Base-by-base conservation (phyloP, 331 rosid species). In the Pyracantha coccinea region DNA sequence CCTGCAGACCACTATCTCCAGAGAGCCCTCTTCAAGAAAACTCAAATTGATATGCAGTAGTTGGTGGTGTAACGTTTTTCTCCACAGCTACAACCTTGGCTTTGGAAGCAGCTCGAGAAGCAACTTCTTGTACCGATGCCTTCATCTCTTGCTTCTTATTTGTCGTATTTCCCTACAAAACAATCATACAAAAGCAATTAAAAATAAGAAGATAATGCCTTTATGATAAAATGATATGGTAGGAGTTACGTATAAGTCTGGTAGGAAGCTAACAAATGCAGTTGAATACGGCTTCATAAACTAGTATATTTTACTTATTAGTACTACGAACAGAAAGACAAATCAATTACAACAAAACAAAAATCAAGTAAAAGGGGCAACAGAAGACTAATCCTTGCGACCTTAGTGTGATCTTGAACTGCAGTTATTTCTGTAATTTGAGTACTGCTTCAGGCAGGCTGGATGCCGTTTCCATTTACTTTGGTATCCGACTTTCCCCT, bases 1-100 rank as follows among this genome's bases (percentile, higher is more conserved):
- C 81, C 87, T 90, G 96, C 54, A 86, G 66, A 69, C 80, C 82
- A 69, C 13, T 68, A 79, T 95, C 93, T 55, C 93, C 92, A 33
- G 92, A 80, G 67, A 95, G 82, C 53, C 90, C 90, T 80, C 86
- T 78, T 97, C 97, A 95, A 71, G 96, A 89, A 70, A 59, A 82
- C 86, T 95, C 97, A 83, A 95, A 95, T 66, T 95, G 93, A 84
- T 90, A 95, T 35, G 99, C 97, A 17, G 97, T 87, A 68, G 83
- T 89, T 71, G 97, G 97, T 1, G 96, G 80, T 61, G 85, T 77
- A 23, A 92, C 76, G 60, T 81, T 89, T 76, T 89, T 17, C 57
- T 50, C 85, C 19, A 86, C 90, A 75, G 93, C 90, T 77, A 90
- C 92, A 68, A 82, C 82, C 91, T 77, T 79, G 69, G 88, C 97